phyloP scores from a whole-genome alignment of 2,329 filamentous ascomycete species.

The Calonectria hongkongensis region DNA sequence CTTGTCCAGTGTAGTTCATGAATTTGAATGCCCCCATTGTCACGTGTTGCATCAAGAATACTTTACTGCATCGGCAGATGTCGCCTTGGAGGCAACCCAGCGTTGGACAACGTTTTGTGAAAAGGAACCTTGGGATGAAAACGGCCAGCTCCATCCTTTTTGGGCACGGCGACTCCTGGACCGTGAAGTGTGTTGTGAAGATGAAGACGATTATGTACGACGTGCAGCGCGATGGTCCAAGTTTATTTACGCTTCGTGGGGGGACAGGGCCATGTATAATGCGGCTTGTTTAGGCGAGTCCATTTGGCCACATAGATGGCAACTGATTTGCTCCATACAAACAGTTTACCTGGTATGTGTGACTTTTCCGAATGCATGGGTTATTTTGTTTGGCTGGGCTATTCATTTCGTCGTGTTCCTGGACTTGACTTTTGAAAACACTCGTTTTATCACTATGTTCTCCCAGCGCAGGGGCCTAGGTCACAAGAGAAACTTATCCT shows the following conservation, averaged over 20 bases:
- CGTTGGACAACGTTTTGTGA: slow-evolving; percentile 26
- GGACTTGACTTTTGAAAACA: neutral
- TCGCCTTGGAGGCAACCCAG: slow-evolving; percentile 5
- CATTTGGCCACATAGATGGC: slow-evolving; percentile 25
- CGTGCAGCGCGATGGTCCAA: slow-evolving; percentile 9
- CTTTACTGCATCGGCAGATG: neutral
- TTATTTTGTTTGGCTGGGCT: slow-evolving; percentile 2
- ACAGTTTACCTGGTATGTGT: slow-evolving; percentile 11
- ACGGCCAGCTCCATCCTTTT: slow-evolving; percentile 10
- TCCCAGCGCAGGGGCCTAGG: neutral
- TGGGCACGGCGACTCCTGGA: neutral
- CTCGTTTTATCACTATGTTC: slow-evolving; percentile 4
- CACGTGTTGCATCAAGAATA: neutral
- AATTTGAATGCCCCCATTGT: neutral
- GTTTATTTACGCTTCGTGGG: slow-evolving; percentile 21
- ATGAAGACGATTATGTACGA: slow-evolving; percentile 13
- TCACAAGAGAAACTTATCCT: neutral
- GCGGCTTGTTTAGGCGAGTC: neutral
- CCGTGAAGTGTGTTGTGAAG: neutral
- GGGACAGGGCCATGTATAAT: slow-evolving; percentile 18
- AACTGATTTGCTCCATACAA: slow-evolving; percentile 16
- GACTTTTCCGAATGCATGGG: slow-evolving; percentile 16
- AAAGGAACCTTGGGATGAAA: slow-evolving; percentile 27
- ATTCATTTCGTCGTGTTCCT: slow-evolving; percentile 21
- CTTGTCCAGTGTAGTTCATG: neutral